Conservation (phyloP, 1,284 basidiomycete species). For the Malassezia pachydermatis region DNA sequence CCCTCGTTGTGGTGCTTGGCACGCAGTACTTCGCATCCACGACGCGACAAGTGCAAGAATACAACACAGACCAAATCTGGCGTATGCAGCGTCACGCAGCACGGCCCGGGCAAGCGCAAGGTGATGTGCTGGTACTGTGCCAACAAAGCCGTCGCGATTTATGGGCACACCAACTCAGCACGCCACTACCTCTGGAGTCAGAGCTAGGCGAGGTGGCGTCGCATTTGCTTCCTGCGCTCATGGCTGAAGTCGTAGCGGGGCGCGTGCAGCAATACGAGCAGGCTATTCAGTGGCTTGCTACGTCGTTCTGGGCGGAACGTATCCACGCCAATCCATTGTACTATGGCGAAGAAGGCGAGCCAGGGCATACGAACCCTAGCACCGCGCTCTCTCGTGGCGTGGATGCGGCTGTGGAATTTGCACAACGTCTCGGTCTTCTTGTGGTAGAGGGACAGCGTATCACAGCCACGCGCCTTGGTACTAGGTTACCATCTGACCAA, state of each 20-base stretch:
- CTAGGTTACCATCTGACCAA: not conserved
- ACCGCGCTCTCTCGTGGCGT: slow-evolving; percentile 20
- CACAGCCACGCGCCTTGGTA: not conserved
- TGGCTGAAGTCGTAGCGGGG: slow-evolving; percentile 12
- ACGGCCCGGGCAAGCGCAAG: slow-evolving; percentile 52
- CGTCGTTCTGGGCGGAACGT: slow-evolving; percentile 68
- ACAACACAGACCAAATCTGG: slow-evolving; percentile 68
- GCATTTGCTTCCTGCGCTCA: slow-evolving; percentile 24
- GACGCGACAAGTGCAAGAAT: slow-evolving; percentile 57
- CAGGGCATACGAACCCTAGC: slow-evolving; percentile 7
- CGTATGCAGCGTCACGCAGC: slow-evolving; percentile 83
- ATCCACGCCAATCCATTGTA: slow-evolving; percentile 72
- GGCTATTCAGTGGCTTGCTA: slow-evolving; percentile 67
- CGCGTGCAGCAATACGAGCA: slow-evolving; percentile 54
- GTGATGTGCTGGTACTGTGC: slow-evolving; percentile 63
- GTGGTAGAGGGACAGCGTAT: not conserved
- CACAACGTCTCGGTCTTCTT: slow-evolving; percentile 3
- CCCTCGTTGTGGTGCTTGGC: slow-evolving; percentile 76
- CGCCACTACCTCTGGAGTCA: slow-evolving; percentile 83
- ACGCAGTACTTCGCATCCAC: slow-evolving; percentile 69
- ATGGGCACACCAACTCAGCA: slow-evolving; percentile 67
- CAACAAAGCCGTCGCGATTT: slow-evolving; percentile 73
- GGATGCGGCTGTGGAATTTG: slow-evolving; percentile 5
- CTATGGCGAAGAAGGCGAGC: slow-evolving; percentile 55
- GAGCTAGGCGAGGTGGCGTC: slow-evolving; percentile 55